These are phyloP conservation scores for Xerocomus spinulosus DNA, from an alignment of 768 basidiomycete genomes.

Conservation along the genomic window DNA sequence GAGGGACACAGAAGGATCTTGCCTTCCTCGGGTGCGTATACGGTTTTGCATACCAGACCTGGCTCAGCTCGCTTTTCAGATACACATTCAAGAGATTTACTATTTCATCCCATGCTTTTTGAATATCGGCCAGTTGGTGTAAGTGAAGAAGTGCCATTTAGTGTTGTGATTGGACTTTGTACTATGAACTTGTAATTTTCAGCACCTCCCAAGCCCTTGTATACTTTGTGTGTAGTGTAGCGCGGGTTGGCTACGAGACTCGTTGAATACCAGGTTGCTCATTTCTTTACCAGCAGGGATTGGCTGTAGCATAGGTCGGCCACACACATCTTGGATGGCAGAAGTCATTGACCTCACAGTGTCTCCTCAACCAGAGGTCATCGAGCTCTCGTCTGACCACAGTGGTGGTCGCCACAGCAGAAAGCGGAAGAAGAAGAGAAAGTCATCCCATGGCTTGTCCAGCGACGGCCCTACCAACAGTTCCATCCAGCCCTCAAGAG, in stretches of 20 bases:
- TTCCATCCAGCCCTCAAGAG: conserved; percentile 19
- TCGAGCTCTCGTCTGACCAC: conserved; percentile 31
- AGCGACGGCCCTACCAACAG: conserved; percentile 8
- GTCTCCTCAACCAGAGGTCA: conserved; percentile 27
- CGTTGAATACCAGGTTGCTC: too few species aligned
- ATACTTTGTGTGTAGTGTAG: too few species aligned
- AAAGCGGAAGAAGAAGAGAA: conserved; percentile 28
- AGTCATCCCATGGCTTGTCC: conserved; percentile 15
- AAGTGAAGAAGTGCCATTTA: not conserved
- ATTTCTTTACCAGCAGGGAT: too few species aligned
- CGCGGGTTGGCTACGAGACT: too few species aligned
- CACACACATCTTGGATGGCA: conserved; percentile 13
- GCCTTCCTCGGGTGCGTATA: conserved; percentile 59
- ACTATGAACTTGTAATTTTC: conserved; percentile 7
- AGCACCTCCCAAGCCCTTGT: too few species aligned
- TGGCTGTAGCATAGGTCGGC: too few species aligned
- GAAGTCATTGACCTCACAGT: conserved; percentile 34
- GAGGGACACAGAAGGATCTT: conserved; percentile 50
- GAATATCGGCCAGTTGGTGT: conserved; percentile 6
- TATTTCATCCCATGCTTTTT: conserved; percentile 56
- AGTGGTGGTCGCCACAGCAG: not conserved
- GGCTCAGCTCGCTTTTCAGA: conserved; percentile 33
- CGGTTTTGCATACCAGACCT: not conserved
- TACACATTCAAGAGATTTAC: conserved; percentile 80
- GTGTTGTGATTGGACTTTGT: not conserved